Conservation (phyloP, 805 yeast genomes). For the Yarrowia osloensis region DNA sequence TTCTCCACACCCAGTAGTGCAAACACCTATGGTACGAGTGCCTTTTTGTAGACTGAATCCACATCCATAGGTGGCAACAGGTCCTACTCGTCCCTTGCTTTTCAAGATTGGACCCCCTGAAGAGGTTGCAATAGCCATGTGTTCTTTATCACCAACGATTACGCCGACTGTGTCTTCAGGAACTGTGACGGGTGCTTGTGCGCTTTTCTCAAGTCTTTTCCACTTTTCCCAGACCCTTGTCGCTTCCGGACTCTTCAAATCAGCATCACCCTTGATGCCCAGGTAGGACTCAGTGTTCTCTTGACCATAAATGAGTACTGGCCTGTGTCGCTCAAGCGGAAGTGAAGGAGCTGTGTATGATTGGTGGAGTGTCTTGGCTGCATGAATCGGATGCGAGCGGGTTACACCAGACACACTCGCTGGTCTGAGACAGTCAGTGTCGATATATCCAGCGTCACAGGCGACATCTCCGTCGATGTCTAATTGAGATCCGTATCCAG, state of each 20-base stretch:
- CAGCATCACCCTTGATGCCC: constrained; percentile 34
- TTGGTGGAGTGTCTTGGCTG: constrained; percentile 37
- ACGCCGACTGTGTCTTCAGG: constrained; percentile 47
- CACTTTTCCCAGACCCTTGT: constrained; percentile 9
- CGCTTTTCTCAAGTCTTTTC: neutral
- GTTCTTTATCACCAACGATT: constrained; percentile 40
- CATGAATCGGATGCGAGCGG: constrained; percentile 40
- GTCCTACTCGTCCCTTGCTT: constrained; percentile 47
- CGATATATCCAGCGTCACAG: constrained; percentile 45
- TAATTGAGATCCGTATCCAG: constrained; percentile 47
- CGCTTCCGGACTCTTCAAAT: constrained; percentile 4
- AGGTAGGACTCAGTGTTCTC: constrained; percentile 32
- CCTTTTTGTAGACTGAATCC: constrained; percentile 39
- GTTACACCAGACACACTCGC: constrained; percentile 42
- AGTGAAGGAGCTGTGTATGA: constrained; percentile 23
- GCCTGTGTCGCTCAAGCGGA: constrained; percentile 30
- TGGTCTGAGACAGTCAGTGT: constrained; percentile 35
- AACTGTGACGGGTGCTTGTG: neutral
- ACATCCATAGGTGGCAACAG: constrained; percentile 47
- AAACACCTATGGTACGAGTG: constrained; percentile 34
- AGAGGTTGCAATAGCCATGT: constrained; percentile 42
- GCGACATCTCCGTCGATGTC: constrained; percentile 43
- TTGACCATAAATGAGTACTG: constrained; percentile 34
- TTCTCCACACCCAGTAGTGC: constrained; percentile 48
- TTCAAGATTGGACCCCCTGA: constrained; percentile 48